These are phyloP conservation scores for Komagataea norvegica DNA, from an alignment of 1,139 yeast genomes.

Conservation along the genomic window DNA sequence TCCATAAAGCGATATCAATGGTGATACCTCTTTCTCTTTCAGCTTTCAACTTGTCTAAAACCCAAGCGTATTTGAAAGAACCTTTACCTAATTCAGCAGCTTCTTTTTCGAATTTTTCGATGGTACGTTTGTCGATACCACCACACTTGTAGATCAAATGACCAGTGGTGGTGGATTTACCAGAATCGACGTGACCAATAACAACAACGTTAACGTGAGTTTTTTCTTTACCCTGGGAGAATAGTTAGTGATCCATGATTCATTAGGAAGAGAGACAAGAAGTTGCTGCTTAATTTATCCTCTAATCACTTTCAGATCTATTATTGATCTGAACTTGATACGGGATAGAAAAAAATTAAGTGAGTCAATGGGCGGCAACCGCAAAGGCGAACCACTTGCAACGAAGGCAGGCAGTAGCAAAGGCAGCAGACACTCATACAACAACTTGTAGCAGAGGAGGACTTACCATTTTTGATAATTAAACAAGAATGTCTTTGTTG, in stretches of 20 bases:
- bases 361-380: too few relatives aligned
- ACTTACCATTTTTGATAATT: conserved; percentile 10
- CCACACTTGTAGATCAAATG: conserved; percentile 96
- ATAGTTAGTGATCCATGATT: conserved; percentile 1
- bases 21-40: conserved; percentile 98
- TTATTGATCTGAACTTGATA: too few relatives aligned
- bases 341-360: too few relatives aligned
- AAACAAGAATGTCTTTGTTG: neutral
- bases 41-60: conserved; percentile 91
- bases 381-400: too few relatives aligned
- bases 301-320: too few relatives aligned
- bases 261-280: too few relatives aligned
- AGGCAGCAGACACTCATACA: neutral
- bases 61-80: conserved; percentile 99
- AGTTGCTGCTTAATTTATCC: conserved; percentile 7
- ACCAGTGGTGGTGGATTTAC: conserved; percentile 98
- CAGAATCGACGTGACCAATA: conserved; percentile 99
- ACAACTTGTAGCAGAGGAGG: neutral
- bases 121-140: conserved; percentile 96
- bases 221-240: conserved; percentile 78
- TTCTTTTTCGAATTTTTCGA: conserved; percentile 98
- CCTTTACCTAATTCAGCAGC: conserved; percentile 98
- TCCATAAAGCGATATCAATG: conserved; percentile 91
- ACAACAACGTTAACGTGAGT: conserved; percentile 98
- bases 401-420: neutral